A percentile compares a stretch with the other conserved stretches of the same genome.
Conservation (phyloP, 2,329 filamentous ascomycete species). For the Chrysoporthe deuterocubensis region DNA sequence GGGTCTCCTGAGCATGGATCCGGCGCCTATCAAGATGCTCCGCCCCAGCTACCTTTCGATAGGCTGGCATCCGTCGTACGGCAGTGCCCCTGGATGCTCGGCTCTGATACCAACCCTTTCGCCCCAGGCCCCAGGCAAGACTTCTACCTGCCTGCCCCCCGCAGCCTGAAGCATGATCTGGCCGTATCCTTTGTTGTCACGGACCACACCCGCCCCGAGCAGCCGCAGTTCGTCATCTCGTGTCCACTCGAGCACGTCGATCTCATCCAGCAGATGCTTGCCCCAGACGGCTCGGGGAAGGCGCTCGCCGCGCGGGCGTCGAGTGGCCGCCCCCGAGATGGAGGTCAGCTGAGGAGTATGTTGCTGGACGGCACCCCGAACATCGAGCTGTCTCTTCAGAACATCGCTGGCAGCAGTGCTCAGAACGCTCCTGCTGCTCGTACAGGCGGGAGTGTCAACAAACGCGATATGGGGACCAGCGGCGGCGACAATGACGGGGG, state of each 20-base stretch:
- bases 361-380: conserved; percentile 26
- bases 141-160: conserved; percentile 23
- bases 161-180: conserved; percentile 22
- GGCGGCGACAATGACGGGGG: background rate
- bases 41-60: conserved; percentile 11
- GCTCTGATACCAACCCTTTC: background rate
- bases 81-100: conserved; percentile 23
- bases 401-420: background rate
- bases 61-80: conserved; percentile 16
- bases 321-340: conserved; percentile 20
- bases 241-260: conserved; percentile 28
- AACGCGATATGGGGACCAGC: background rate
- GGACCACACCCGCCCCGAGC: conserved; percentile 23
- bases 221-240: conserved; percentile 26
- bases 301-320: conserved; percentile 18
- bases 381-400: conserved; percentile 23
- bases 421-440: background rate
- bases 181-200: conserved; percentile 26
- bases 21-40: background rate
- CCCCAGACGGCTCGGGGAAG: conserved; percentile 14
- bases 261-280: conserved; percentile 15
- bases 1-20: background rate
- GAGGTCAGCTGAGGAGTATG: conserved; percentile 24
- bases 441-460: background rate
- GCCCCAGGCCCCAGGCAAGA: too few relatives aligned